Conservation (phyloP, 129 eudicot species). For the Helichrysum umbraculigerum region DNA sequence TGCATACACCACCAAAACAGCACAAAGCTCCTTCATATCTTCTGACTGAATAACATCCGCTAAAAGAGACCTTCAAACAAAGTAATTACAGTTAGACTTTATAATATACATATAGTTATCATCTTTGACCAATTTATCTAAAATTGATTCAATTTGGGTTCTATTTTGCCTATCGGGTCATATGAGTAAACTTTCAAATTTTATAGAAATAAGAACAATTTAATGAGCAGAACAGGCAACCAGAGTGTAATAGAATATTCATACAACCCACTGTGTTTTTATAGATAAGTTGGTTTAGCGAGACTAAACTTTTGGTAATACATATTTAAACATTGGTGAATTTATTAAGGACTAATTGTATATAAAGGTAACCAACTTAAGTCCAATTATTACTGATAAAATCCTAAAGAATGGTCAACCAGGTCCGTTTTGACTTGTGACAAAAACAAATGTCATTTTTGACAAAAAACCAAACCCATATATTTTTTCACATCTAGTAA, state of each 20-base stretch:
- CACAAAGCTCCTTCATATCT: constrained; percentile 70
- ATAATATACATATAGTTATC: background rate
- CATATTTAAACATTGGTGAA: too few species aligned
- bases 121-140: background rate
- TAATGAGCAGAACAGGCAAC: background rate
- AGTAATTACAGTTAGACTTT: constrained; percentile 15
- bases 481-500: background rate
- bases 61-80: constrained; percentile 61
- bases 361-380: too few species aligned
- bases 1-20: constrained; percentile 62
- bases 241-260: background rate
- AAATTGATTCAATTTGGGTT: background rate
- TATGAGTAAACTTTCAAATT: background rate
- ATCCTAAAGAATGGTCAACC: background rate
- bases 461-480: background rate
- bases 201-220: background rate
- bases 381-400: too few species aligned
- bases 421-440: background rate
- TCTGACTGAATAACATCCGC: constrained; percentile 51
- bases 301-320: too few species aligned
- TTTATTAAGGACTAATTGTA: too few species aligned
- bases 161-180: background rate
- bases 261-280: too few species aligned
- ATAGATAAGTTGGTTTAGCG: too few species aligned
- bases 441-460: too few species aligned